These are phyloP conservation scores for Tylopilus sp. DNA, from an alignment of 1,284 basidiomycete species.

Conservation along the genomic window DNA sequence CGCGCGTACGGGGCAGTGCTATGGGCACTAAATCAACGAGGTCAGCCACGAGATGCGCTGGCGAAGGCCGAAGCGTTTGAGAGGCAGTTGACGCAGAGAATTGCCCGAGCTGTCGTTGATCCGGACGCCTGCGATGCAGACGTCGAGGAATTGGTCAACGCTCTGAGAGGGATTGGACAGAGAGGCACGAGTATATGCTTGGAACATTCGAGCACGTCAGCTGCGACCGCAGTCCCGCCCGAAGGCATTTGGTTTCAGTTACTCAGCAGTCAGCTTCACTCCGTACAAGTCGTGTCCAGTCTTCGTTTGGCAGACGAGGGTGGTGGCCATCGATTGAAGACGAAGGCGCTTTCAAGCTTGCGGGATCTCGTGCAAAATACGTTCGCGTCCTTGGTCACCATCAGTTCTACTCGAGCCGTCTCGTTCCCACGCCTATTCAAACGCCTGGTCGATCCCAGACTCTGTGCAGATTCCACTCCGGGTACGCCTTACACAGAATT, in stretches of 20 bases:
- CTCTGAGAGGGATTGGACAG: slow-evolving; percentile 52
- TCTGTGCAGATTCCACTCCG: slow-evolving; percentile 41
- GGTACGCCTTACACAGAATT: slow-evolving; percentile 88
- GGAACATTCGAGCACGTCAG: slow-evolving; percentile 50
- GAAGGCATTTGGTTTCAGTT: slow-evolving; percentile 92
- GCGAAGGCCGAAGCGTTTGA: slow-evolving; percentile 61
- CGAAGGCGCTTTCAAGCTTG: slow-evolving; percentile 44
- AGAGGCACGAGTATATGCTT: slow-evolving; percentile 66
- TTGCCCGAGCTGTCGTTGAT: slow-evolving; percentile 41
- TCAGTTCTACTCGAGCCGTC: slow-evolving; percentile 74
- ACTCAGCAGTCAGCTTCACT: slow-evolving; percentile 74
- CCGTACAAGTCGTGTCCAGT: slow-evolving; percentile 66
- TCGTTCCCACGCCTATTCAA: slow-evolving; percentile 92
- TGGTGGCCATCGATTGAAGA: slow-evolving; percentile 24
- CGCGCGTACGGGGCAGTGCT: slow-evolving; percentile 73
- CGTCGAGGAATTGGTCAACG: slow-evolving; percentile 35
- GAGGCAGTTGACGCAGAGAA: slow-evolving; percentile 46
- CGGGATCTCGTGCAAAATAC: slow-evolving; percentile 80
- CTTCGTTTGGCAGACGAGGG: slow-evolving; percentile 14
- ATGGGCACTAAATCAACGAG: slow-evolving; percentile 73
- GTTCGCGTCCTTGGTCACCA: slow-evolving; percentile 79
- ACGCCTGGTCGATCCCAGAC: slow-evolving; percentile 74
- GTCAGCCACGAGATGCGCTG: slow-evolving; percentile 63
- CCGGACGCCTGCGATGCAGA: slow-evolving; percentile 24
- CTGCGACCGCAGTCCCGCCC: slow-evolving; percentile 46